Evolutionary conservation across 139 green algal genomes (phyloP), one percentile per base, ranked within the genome.

Genomic region (Medakamo hakoo): DNA sequence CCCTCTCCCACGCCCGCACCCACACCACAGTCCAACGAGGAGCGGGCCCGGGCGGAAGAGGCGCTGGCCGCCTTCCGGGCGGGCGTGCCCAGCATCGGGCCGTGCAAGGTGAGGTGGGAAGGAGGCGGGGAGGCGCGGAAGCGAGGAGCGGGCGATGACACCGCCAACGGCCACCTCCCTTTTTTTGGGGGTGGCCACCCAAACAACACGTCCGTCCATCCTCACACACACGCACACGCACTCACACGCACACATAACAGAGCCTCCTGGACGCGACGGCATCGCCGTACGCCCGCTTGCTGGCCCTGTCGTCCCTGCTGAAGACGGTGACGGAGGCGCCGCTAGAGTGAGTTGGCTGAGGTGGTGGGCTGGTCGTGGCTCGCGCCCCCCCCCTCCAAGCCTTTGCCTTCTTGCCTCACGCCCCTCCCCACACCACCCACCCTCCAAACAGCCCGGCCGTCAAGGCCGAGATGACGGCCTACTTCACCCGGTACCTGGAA

Each of bases 231-330:
- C 40, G 9, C 9, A 52, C 40, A 9, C 40, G 9, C 40, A 52
- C 40, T 52, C 40, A 52, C 40, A 9, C 40, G 9, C 40, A 21
- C 40, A 52, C 40, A n/a, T 52, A 9, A 21, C 82, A 95, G 83
- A 76, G 80, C 30, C 89, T 98, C 56, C 73, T 98, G 57, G 89
- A 97, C 75, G 88, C 78, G 64, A 90, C 82, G 21, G 59, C 67
- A 4, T 94, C 83, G 0, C 80, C 90, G 0, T 99, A 98, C 76
- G 93, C 93, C 3, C 92, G 97, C 67, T 70, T 95, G 24, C 73
- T 99, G 60, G 91, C 91, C 2, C 76, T 81, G 16, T 86, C 82
- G 25, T 90, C 75, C 63, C 72, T 98, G 29, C 76, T 97, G 16
- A 94, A 92, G 67, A 70, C 97, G 30, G 76, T 95, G 5, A 95